A percentile compares a stretch with the other conserved stretches of the same genome.
phyloP scores from a whole-genome alignment of 78 protist genomes.

The Mastigamoeba balamuthi region DNA sequence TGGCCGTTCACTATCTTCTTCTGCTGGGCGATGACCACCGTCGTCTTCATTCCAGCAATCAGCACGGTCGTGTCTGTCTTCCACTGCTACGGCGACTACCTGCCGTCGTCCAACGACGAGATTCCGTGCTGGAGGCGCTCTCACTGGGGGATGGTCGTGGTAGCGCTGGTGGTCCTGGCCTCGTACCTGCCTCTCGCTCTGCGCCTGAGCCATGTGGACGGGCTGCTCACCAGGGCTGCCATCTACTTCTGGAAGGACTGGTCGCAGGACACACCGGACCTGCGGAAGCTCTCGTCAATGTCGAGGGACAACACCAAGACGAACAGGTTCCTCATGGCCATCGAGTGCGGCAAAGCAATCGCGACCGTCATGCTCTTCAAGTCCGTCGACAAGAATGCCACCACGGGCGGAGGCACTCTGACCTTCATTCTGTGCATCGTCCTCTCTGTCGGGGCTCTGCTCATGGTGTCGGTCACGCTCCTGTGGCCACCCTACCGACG shows the following conservation, averaged over 20 bases:
- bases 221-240: background rate
- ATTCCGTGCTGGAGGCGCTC: background rate
- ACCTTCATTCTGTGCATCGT: too few species aligned
- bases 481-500: too few species aligned
- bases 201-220: background rate
- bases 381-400: too few species aligned
- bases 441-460: too few species aligned
- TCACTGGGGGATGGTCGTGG: background rate
- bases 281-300: background rate
- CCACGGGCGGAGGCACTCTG: too few species aligned
- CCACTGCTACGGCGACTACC: background rate
- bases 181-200: background rate
- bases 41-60: background rate
- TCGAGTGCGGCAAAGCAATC: too few species aligned
- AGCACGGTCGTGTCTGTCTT: background rate
- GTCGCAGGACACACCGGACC: background rate
- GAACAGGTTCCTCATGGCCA: too few species aligned
- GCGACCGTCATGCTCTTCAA: too few species aligned
- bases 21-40: background rate
- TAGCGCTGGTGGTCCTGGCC: background rate
- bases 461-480: too few species aligned
- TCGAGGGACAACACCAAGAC: too few species aligned
- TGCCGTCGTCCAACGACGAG: background rate
- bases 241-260: background rate
- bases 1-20: too few species aligned